Evolutionary conservation across 1,284 basidiomycete species (phyloP), one percentile per base, ranked within the genome.

Genomic region (Cystobasidium sp.): DNA sequence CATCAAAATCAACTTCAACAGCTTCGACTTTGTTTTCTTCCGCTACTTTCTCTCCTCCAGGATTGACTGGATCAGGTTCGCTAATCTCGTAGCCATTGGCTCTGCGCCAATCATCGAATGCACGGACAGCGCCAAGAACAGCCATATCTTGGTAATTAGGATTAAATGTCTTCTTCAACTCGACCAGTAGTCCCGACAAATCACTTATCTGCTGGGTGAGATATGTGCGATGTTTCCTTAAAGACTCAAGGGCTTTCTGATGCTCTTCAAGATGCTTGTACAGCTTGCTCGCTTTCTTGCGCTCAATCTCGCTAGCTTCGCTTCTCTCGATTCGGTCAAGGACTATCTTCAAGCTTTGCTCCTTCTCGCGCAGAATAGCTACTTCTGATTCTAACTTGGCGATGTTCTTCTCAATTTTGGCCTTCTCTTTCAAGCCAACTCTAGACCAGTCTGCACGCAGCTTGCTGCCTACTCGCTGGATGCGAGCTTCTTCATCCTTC

Each of bases 101-200:
- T 31, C 84, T 84, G 24, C 81, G 75, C 88, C 89, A 88, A 72
- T 90, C 88, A 80, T 93, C 91, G 89, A 93, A 98, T 12, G 94
- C 94, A 58, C 94, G 89, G 7, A 97, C 94, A 18, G 96, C 95
- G 78, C 95, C 94, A 53, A 97, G 88, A 74, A 98, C 96, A 9
- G 93, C 95, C 96, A 99, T 98, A 81, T 99, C 96, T 82, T 96
- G 93, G 82, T 97, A 97, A 83, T 99, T 99, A 24, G 96, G 96
- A 83, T 99, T 99, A 85, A 97, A 98, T 0, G 90, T 90, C 9
- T 79, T 81, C 49, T 79, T 88, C 3, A 99, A 87, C 47, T 90
- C 86, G 74, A 90, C 87, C 16, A 99, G 86, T 66, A 98, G 91
- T n/a, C 89, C 87, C n/a, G 90, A 90, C 2, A 99, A 87, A 37